A percentile compares a stretch with the other conserved stretches of the same genome.
Evolutionary conservation across 1,139 yeast genomes (phyloP).

Genomic region (Sugiyamaella novakii): DNA sequence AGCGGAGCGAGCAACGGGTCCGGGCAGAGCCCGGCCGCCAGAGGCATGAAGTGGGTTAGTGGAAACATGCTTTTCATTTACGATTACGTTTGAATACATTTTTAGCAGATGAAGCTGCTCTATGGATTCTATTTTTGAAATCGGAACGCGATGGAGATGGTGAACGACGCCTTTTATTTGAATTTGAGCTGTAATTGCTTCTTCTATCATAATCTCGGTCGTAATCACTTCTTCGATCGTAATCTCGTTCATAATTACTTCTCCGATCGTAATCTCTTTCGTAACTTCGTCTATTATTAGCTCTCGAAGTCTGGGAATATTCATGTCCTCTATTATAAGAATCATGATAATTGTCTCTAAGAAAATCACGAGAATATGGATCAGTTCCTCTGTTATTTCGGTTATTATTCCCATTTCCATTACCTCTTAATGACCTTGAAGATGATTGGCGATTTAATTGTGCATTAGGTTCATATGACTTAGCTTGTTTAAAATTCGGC

Average conservation of each 20-base stretch:
- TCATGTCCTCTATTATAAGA: conserved; percentile 10
- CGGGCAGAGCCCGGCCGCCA: conserved; percentile 12
- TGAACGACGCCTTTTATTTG: not conserved
- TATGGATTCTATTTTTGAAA: conserved; percentile 2
- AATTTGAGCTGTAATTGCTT: not conserved
- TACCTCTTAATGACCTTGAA: not conserved
- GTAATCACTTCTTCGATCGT: not conserved
- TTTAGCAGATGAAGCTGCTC: conserved; percentile 5
- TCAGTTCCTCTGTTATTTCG: not conserved
- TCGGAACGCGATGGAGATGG: conserved; percentile 1
- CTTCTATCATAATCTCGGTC: conserved; percentile 1
- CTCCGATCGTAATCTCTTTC: not conserved
- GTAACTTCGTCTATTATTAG: not conserved
- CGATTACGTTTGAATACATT: conserved; percentile 4
- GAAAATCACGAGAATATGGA: not conserved
- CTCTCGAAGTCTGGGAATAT: conserved; percentile 4
- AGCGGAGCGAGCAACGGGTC: conserved; percentile 5
- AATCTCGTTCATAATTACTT: not conserved
- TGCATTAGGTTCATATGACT: conserved; percentile 4
- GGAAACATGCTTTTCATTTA: not conserved
- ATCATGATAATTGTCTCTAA: not conserved
- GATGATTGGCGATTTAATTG: conserved; percentile 4
- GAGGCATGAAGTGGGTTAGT: not conserved
- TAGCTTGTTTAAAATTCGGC: conserved; percentile 10
- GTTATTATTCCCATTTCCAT: not conserved